Base-by-base conservation (phyloP, 495 filamentous ascomycete genomes). In the Evernia prunastri region DNA sequence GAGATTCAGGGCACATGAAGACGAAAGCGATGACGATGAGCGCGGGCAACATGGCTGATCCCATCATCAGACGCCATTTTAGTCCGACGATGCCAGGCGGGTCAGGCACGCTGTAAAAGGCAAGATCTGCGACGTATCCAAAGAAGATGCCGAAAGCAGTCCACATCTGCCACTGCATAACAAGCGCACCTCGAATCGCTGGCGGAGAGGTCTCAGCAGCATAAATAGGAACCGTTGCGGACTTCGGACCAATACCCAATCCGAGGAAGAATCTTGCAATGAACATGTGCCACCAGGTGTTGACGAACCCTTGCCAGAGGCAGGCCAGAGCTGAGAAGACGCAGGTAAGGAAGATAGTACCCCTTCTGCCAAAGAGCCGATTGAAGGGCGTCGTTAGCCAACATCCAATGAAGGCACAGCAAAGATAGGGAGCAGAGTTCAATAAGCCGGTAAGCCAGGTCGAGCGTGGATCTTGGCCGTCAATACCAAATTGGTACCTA, bases 121-220 rank as follows among this genome's bases (percentile, higher is more conserved):
- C 87, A 25, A 95, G 74, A 71, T 88, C 88, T 18, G 86, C 82
- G 3, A 82, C 81, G 70, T 88, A 90, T 20, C 89, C 90, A 25
- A 91, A 64, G 82, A 92, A 87, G 27, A 63, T 63, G 35, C 61
- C 90, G 65, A 91, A 91, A 3, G 90, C 90, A 2, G 88, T 92
- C 86, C 87, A 92, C 83, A 91, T 86, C 72, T 92, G 90, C 90
- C 90, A 93, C 71, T 88, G 84, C 86, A 89, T 88, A 9, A 89
- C 85, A 43, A 89, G 68, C 18, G 89, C 90, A 37, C 90, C 90
- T 45, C 90, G 83, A 56, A 93, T 89, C 31, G 77, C 76, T 0
- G 89, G 81, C 0, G 91, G 89, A 0, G 86, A 80, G 39, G 82
- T 87, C 71, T 94, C 90, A 3, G 90, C 90, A 8, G 88, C 88